phyloP scores from a whole-genome alignment of 495 filamentous ascomycete species.

The Halenospora varia region DNA sequence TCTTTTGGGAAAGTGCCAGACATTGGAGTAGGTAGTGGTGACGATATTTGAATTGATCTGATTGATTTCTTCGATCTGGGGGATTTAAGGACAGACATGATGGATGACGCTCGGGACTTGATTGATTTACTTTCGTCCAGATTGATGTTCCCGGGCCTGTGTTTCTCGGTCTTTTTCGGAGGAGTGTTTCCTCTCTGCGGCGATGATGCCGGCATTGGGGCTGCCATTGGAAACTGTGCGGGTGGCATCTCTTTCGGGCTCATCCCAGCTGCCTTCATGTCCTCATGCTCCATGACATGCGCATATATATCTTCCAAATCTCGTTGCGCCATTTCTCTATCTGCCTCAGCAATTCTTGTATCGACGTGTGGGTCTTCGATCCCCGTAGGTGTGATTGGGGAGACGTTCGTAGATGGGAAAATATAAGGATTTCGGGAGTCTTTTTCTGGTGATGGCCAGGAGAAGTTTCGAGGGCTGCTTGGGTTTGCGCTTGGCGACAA shows the following conservation, averaged over 20 bases:
- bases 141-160: constrained; percentile 42
- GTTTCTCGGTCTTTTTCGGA: constrained; percentile 32
- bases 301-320: constrained; percentile 89
- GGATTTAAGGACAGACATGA: constrained; percentile 49
- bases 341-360: constrained; percentile 64
- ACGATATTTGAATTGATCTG: constrained; percentile 44
- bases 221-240: constrained; percentile 21
- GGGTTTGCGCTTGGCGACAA: constrained; percentile 48
- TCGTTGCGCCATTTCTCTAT: constrained; percentile 66
- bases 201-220: constrained; percentile 20
- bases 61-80: constrained; percentile 42
- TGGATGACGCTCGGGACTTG: constrained; percentile 47
- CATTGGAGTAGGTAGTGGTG: constrained; percentile 51
- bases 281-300: constrained; percentile 86
- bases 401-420: constrained; percentile 36
- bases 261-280: constrained; percentile 52
- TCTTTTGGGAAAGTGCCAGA: constrained; percentile 45
- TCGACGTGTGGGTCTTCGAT: constrained; percentile 52
- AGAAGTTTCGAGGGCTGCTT: constrained; percentile 43
- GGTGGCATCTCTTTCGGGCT: constrained; percentile 30
- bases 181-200: constrained; percentile 23
- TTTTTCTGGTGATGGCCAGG: constrained; percentile 41
- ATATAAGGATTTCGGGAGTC: constrained; percentile 48
- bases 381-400: constrained; percentile 20
- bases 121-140: constrained; percentile 32